These are phyloP conservation scores for Saccharomycopsis sp. DNA, from an alignment of 805 yeast genomes.

Conservation along the genomic window DNA sequence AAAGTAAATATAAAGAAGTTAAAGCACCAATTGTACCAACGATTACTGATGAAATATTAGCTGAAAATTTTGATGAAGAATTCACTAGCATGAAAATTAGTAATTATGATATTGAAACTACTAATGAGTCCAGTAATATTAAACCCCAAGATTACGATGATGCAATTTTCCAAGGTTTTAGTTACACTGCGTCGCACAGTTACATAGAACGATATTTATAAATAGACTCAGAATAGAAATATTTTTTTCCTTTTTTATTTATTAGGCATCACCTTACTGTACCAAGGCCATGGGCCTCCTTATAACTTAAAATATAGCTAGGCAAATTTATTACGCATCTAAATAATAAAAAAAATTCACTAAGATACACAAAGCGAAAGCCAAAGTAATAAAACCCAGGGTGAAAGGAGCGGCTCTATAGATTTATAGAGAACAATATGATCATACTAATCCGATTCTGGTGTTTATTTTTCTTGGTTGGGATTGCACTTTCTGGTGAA, in stretches of 20 bases:
- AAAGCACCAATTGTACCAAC: slow-evolving; percentile 80
- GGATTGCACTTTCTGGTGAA: not conserved
- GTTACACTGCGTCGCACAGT: slow-evolving; percentile 33
- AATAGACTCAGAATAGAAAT: no score
- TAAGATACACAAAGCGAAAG: no score
- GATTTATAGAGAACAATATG: no score
- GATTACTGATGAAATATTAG: slow-evolving; percentile 71
- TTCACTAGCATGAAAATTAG: slow-evolving; percentile 64
- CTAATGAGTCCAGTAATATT: not conserved
- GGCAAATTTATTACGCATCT: no score
- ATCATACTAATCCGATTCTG: not conserved
- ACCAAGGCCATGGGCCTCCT: no score
- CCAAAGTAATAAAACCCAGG: no score
- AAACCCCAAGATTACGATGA: slow-evolving; percentile 17
- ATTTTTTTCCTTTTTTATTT: no score
- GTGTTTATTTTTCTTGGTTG: not conserved
- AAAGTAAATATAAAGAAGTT: slow-evolving; percentile 36
- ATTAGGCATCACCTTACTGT: no score
- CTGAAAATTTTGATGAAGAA: slow-evolving; percentile 78
- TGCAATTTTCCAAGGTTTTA: slow-evolving; percentile 31
- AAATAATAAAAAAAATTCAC: no score
- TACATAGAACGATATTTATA: slow-evolving; percentile 26
- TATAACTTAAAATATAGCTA: no score
- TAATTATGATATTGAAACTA: slow-evolving; percentile 24
- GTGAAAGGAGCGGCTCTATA: no score